Conservation (phyloP, 2,329 filamentous ascomycete genomes). For the Fusarium nurragi region DNA sequence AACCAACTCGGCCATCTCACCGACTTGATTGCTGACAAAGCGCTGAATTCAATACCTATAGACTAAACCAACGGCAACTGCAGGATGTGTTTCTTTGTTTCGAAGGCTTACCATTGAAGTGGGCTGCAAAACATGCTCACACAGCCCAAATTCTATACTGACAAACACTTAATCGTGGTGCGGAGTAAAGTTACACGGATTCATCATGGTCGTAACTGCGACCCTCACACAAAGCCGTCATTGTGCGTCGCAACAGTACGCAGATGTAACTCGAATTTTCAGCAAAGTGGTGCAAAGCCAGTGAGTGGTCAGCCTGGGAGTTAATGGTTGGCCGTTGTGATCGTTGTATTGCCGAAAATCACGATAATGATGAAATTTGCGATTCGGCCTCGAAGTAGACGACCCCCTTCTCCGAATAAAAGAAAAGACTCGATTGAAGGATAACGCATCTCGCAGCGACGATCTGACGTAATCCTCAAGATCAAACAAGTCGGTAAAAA, state of each 20-base stretch:
- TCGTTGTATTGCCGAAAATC: neutral
- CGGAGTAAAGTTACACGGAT: neutral
- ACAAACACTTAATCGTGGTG: neutral
- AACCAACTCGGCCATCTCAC: slow-evolving; percentile 35
- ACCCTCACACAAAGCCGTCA: neutral
- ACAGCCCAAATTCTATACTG: too few species aligned
- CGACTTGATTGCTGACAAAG: slow-evolving; percentile 27
- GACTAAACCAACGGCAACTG: rapidly evolving
- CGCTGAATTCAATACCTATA: rapidly evolving
- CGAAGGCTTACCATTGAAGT: too few species aligned
- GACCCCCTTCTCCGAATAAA: too few species aligned
- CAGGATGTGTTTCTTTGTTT: neutral
- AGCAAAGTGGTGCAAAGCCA: neutral
- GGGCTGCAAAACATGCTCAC: too few species aligned
- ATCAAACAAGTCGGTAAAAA: neutral
- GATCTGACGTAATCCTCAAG: neutral
- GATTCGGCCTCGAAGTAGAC: neutral
- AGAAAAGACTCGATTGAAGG: too few species aligned
- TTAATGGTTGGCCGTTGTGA: neutral
- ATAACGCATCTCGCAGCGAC: neutral
- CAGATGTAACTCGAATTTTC: too few species aligned
- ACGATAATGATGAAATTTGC: neutral
- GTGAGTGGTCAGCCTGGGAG: neutral
- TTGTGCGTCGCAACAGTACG: neutral
- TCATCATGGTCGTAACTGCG: neutral